These are phyloP conservation scores for Maudiozyma barnettii DNA, from an alignment of 805 yeast species.

Conservation along the genomic window DNA sequence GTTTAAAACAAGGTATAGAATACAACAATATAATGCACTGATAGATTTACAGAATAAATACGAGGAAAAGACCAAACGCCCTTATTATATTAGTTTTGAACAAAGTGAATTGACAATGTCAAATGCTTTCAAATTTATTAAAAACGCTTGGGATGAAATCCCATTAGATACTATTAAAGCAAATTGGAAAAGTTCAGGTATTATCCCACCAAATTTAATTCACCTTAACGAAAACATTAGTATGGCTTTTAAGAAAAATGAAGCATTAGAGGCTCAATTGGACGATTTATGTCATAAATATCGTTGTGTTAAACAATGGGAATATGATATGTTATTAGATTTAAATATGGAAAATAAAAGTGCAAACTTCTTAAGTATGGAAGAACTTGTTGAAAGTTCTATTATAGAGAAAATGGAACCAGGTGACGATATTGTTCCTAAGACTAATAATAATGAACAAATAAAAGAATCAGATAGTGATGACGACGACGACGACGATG, in stretches of 20 bases:
- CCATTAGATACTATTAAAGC: constrained; percentile 31
- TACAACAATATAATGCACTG: constrained; percentile 42
- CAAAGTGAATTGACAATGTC: constrained; percentile 43
- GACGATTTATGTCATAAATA: constrained; percentile 36
- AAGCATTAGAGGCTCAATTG: constrained; percentile 34
- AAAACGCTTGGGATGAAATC: constrained; percentile 44
- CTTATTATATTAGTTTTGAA: constrained; percentile 23
- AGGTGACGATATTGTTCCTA: constrained; percentile 3
- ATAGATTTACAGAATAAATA: constrained; percentile 23
- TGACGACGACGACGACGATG: too few relatives aligned
- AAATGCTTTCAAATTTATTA: constrained; percentile 50
- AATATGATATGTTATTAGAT: constrained; percentile 43
- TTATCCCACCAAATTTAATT: constrained; percentile 30
- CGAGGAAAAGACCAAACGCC: constrained; percentile 8
- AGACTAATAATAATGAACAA: constrained; percentile 1
- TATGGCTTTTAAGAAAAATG: constrained; percentile 29
- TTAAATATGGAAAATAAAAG: constrained; percentile 36
- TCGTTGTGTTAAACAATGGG: constrained; percentile 51
- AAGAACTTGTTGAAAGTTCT: constrained; percentile 53
- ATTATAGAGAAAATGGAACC: constrained; percentile 39
- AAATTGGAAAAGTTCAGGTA: constrained; percentile 37
- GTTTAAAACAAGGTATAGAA: constrained; percentile 47
- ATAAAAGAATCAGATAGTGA: constrained; percentile 5
- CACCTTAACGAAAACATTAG: constrained; percentile 22
- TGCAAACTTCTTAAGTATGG: constrained; percentile 44